Evolutionary conservation across 306 rosid genomes (phyloP), one percentile per base, ranked within the genome.

Genomic region (Cicer judaicum): DNA sequence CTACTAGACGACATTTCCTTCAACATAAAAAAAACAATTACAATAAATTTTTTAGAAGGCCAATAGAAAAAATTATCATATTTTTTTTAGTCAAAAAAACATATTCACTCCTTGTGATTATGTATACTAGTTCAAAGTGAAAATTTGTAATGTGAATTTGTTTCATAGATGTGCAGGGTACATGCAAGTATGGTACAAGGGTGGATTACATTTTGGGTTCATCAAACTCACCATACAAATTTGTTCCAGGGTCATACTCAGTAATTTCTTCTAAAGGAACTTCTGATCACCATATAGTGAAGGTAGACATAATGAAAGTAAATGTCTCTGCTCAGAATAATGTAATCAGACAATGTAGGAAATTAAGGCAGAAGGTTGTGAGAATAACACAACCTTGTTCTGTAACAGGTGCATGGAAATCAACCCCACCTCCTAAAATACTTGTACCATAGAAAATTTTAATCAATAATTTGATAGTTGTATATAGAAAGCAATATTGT

Each of bases 181-280:
- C 97, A 53, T 90, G 96, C 84, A 92, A 92, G 80, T 92, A 92
- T 49, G 97, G 97, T 47, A 92, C 97, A 9, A 79, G 97, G 50
- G 97, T 89, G 70, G 97, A 92, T 84, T 92, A 89, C 77, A 82
- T 92, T 46, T 57, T 92, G 79, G 80, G 82, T 10, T 89, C 96
- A 1, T 75, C 84, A 19, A 86, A 88, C 7, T 87, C 93, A 18
- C 72, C 79, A 0, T 88, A 85, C 80, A 84, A 87, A 73, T 92
- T 77, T 73, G 82, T 87, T 40, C 93, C 93, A 5, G 96, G 97
- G 12, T 89, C 97, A 5, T 92, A 92, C 76, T 84, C 96, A 3
- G 96, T 92, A 7, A 68, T 87, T 40, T 92, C 97, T 16, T 92
- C 96, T 29, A 92, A 92, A 74, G 96, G 97, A 46, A 92, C 96